Percentiles rank a stretch among this genome's conserved stretches.
phyloP scores from a whole-genome alignment of 2,329 filamentous ascomycete species.

The Ceratocystis smalleyi region DNA sequence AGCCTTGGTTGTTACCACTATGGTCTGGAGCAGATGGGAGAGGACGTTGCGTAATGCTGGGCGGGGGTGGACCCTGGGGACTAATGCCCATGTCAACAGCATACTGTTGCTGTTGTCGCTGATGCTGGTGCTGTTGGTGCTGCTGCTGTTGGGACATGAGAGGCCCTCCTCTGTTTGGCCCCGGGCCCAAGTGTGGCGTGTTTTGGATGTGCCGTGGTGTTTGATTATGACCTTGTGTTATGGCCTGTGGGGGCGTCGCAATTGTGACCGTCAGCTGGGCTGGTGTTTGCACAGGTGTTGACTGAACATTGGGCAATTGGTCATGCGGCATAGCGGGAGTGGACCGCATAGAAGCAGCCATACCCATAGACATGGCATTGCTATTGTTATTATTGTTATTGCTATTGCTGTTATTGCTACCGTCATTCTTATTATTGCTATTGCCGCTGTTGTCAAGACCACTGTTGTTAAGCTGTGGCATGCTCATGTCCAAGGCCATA shows the following conservation, averaged over 20 bases:
- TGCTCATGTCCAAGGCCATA: slow-evolving; percentile 16
- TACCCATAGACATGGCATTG: slow-evolving; percentile 2
- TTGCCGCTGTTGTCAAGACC: not conserved
- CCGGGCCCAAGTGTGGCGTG: not conserved
- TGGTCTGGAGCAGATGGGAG: slow-evolving; percentile 19
- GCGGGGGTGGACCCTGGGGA: slow-evolving; percentile 17
- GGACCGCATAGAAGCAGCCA: slow-evolving; percentile 7
- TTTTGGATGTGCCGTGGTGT: slow-evolving; percentile 12
- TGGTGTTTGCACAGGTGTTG: slow-evolving; percentile 12
- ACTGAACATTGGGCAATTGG: slow-evolving; percentile 3
- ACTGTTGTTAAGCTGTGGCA: not conserved
- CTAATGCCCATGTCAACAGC: not conserved
- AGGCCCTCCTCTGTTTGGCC: slow-evolving; percentile 7
- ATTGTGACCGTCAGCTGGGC: slow-evolving; percentile 23
- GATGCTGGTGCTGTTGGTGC: slow-evolving; percentile 18
- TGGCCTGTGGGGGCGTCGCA: slow-evolving; percentile 8
- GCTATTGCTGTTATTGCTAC: not conserved
- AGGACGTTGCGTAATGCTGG: slow-evolving; percentile 26
- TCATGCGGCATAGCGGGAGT: slow-evolving; percentile 11
- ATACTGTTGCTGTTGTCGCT: slow-evolving; percentile 11
- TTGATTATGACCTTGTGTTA: slow-evolving; percentile 10
- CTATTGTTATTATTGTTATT: not conserved
- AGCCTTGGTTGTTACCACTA: not conserved
- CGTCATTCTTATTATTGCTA: not conserved
- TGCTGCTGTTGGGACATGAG: slow-evolving; percentile 13